Base-by-base conservation (phyloP, 2,329 filamentous ascomycete genomes). In the Phyllosticta citribraziliensis region DNA sequence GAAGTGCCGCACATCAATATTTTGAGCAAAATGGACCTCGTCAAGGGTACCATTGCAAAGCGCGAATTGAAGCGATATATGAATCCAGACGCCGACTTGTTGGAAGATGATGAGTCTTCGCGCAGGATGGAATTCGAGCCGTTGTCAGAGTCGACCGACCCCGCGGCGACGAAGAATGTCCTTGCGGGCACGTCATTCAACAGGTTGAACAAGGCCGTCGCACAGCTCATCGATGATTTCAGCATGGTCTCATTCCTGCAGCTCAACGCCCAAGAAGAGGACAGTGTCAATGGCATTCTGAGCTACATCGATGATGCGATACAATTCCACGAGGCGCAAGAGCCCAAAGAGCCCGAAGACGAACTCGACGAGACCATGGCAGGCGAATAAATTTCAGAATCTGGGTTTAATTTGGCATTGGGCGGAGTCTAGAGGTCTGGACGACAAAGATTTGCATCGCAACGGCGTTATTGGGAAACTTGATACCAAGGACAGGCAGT, bases 1-100 rank as follows among this genome's bases (percentile, higher is more conserved):
- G 94, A 97, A 76, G 85, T 97, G 65, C 94, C 94, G 4, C 94
- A 99, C 72, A 85, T 99, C 71, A 99, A 99, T 73, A 88, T 99
- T 63, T 79, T 99, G 61, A 95, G 88, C 71, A 99, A 99, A 78
- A 97, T 97, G 92, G 94, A 99, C 73, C 83, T 97, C 64, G 86
- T 97, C 66, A 94, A 94, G 73, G 91, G 89, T 50, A 89, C 94
- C 74, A 84, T 97, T 25, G 86, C 87, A 62, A 91, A 91, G 74
- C 88, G 88, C 73, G 91, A 97, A 67, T 73, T 99, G 63, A 95
- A 95, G 77, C 83, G 90, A 22, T 99, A 96, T 71, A 79, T 96
- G 61, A 91, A 93, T 58, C 91, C 94, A 0, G 93, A 97, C 71
- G 84, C 87, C 3, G 84, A 84, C 22, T 77, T 97, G 54, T 78